These are phyloP conservation scores for Alternaria brassicicola DNA, from an alignment of 2,329 filamentous ascomycete genomes.

Conservation along the genomic window DNA sequence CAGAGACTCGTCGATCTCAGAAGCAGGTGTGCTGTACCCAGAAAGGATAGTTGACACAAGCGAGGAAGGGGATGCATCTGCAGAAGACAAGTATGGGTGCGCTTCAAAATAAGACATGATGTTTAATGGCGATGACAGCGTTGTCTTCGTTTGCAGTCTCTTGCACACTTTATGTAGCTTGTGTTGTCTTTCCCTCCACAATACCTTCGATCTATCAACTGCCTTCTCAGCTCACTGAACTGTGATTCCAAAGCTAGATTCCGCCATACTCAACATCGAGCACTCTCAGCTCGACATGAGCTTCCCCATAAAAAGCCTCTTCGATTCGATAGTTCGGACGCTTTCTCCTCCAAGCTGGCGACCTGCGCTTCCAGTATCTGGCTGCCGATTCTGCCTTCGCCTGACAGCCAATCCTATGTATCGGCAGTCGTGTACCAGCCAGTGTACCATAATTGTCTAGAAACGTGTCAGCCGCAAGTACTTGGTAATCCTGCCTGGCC, in stretches of 20 bases:
- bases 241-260: not conserved
- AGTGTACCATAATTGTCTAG: not conserved
- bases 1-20: not conserved
- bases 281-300: not conserved
- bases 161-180: not conserved
- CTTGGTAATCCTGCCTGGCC: not conserved
- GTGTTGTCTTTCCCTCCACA: not conserved
- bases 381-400: not conserved
- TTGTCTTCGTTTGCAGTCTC: not conserved
- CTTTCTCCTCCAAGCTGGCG: not conserved
- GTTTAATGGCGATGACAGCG: not conserved
- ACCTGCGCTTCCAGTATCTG: not conserved
- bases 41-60: not conserved
- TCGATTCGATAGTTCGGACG: not conserved
- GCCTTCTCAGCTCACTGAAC: not conserved
- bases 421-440: not conserved
- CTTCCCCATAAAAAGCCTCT: not conserved
- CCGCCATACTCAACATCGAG: not conserved
- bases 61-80: not conserved
- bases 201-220: not conserved
- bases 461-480: not conserved
- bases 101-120: not conserved
- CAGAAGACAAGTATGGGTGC: not conserved
- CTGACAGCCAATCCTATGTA: not conserved
- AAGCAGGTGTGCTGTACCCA: not conserved